phyloP scores from a whole-genome alignment of 768 basidiomycete species.

The Phanerochaete sordida region DNA sequence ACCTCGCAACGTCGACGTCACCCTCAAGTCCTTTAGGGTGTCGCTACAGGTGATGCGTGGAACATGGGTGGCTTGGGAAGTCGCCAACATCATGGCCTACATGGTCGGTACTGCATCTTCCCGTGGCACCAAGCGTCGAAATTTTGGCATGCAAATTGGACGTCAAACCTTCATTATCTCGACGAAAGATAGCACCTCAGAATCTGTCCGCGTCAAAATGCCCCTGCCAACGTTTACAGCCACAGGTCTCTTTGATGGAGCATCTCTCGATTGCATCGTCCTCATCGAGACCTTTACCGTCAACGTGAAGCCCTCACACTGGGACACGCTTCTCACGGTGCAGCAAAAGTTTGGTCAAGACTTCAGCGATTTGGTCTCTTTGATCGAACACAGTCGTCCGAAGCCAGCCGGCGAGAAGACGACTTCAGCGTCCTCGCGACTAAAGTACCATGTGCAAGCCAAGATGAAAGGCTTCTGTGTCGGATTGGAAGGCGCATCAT shows the following conservation, averaged over 20 bases:
- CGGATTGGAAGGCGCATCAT: conserved; percentile 70
- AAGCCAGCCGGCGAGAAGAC: conserved; percentile 11
- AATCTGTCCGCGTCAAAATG: conserved; percentile 53
- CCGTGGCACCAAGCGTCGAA: conserved; percentile 30
- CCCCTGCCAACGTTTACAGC: conserved; percentile 63
- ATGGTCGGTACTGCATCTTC: conserved; percentile 35
- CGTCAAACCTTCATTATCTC: conserved; percentile 62
- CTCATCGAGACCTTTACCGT: conserved; percentile 68
- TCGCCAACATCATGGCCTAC: conserved; percentile 47
- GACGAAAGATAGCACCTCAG: conserved; percentile 31
- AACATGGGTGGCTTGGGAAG: conserved; percentile 80
- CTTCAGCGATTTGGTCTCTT: conserved; percentile 71
- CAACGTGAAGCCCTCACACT: conserved; percentile 75
- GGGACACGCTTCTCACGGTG: conserved; percentile 79
- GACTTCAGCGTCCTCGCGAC: conserved; percentile 11
- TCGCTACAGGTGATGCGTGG: conserved; percentile 84
- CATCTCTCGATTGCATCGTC: conserved; percentile 47
- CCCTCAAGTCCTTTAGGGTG: conserved; percentile 48
- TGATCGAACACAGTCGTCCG: conserved; percentile 60
- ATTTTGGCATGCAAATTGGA: conserved; percentile 63
- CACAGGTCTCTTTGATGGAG: conserved; percentile 43
- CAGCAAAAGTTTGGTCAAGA: conserved; percentile 90
- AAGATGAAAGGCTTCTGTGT: conserved; percentile 81
- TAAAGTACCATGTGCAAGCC: conserved; percentile 46
- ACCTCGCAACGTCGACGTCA: conserved; percentile 44